Conservation (phyloP, 352 stramenopile species). For the Plasmopara viticola region DNA sequence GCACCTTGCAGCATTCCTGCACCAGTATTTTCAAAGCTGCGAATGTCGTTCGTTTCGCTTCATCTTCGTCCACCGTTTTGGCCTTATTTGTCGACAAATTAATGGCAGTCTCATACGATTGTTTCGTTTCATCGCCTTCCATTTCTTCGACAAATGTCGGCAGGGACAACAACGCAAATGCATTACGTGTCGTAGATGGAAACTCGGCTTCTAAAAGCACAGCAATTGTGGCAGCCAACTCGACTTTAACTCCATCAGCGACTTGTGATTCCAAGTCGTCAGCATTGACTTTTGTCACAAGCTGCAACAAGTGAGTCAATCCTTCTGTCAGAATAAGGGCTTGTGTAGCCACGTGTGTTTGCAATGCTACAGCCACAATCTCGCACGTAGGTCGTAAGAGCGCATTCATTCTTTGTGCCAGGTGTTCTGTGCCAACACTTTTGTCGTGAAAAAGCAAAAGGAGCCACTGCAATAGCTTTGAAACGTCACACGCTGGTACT, state of each 20-base stretch:
- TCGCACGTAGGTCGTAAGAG: constrained; percentile 59
- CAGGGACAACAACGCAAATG: constrained; percentile 47
- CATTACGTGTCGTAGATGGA: constrained; percentile 27
- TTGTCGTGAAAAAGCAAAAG: constrained; percentile 39
- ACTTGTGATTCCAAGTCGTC: constrained; percentile 17
- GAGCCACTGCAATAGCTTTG: constrained; percentile 45
- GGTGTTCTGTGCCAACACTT: constrained; percentile 11
- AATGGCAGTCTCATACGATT: constrained; percentile 8
- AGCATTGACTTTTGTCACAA: constrained; percentile 26
- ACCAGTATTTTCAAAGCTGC: constrained; percentile 21
- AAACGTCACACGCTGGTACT: constrained; percentile 29
- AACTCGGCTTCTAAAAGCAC: constrained; percentile 53
- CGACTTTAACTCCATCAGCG: constrained; percentile 38
- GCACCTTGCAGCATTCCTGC: constrained; percentile 31
- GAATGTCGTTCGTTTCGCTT: constrained; percentile 22
- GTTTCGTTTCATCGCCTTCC: constrained; percentile 29
- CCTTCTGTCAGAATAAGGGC: constrained; percentile 44
- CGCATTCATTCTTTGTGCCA: constrained; percentile 29
- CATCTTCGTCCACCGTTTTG: constrained; percentile 23
- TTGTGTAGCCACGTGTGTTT: constrained; percentile 45
- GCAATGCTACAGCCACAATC: constrained; percentile 49
- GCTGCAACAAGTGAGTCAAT: constrained; percentile 35
- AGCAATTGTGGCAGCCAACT: constrained; percentile 47
- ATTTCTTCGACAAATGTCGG: constrained; percentile 54
- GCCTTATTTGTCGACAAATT: constrained; percentile 10